These are phyloP conservation scores for Aspergillus bombycis DNA, from an alignment of 2,329 filamentous ascomycete species.

Conservation along the genomic window DNA sequence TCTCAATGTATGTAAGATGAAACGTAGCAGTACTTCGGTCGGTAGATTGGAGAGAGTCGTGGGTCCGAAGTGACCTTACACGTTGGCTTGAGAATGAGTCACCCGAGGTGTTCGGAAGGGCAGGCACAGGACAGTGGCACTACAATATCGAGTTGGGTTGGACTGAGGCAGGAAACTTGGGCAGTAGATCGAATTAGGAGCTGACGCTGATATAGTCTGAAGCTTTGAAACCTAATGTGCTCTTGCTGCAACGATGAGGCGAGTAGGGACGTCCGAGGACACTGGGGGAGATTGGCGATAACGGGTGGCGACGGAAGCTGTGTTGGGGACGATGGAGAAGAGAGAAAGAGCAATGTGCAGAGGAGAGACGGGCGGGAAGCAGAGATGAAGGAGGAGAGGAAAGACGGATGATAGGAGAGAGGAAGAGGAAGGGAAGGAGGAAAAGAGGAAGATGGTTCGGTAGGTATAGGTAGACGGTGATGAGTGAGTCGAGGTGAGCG, in stretches of 20 bases:
- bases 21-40: conserved; percentile 20
- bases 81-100: conserved; percentile 25
- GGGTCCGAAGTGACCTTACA: conserved; percentile 21
- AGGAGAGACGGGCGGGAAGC: conserved; percentile 17
- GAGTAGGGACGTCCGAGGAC: conserved; percentile 8
- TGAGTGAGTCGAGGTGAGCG: conserved; percentile 20
- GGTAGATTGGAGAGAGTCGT: conserved; percentile 13
- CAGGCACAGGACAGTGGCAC: conserved; percentile 17
- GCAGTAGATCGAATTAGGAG: conserved; percentile 20
- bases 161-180: background rate
- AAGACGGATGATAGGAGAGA: conserved; percentile 19
- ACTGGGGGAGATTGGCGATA: conserved; percentile 9
- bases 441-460: conserved; percentile 22
- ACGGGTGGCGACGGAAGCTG: conserved; percentile 10
- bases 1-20: conserved; percentile 14
- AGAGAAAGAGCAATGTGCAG: conserved; percentile 15
- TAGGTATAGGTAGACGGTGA: conserved; percentile 15
- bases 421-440: conserved; percentile 22
- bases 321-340: conserved; percentile 7
- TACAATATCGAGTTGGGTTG: conserved; percentile 12
- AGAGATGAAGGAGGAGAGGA: conserved; percentile 17
- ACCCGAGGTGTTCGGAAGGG: conserved; percentile 24
- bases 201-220: conserved; percentile 7
- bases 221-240: conserved; percentile 16
- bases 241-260: conserved; percentile 11